Evolutionary conservation across 179 eudicot species (phyloP).

Genomic region (Monotropa hypopitys): DNA sequence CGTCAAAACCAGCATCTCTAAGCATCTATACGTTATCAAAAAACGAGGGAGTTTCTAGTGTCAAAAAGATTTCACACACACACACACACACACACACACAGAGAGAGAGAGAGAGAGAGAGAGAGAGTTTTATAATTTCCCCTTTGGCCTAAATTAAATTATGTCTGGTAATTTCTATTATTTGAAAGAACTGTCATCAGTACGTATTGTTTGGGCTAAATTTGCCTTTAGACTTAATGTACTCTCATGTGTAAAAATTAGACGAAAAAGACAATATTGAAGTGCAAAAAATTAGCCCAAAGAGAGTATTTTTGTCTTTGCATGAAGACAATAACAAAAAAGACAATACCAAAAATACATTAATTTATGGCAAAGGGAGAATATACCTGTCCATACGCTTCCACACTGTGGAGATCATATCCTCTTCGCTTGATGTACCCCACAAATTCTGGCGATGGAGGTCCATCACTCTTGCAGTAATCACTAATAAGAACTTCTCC

Average conservation of each 20-base stretch:
- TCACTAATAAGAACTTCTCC: conserved; percentile 86
- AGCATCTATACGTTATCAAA: conserved; percentile 54
- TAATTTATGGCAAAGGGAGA: background rate
- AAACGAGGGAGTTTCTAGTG: background rate
- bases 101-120: background rate
- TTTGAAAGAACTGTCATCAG: too few relatives aligned
- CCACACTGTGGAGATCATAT: conserved; percentile 85
- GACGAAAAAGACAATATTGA: too few relatives aligned
- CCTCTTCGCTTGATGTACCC: conserved; percentile 87
- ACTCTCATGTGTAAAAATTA: too few relatives aligned
- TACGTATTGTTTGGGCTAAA: too few relatives aligned
- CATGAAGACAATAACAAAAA: too few relatives aligned
- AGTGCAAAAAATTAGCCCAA: too few relatives aligned
- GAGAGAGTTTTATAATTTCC: too few relatives aligned
- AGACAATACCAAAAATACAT: too few relatives aligned
- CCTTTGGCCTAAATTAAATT: too few relatives aligned
- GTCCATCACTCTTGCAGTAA: conserved; percentile 62
- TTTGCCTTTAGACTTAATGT: too few relatives aligned
- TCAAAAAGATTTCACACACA: background rate
- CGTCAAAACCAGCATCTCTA: conserved; percentile 70
- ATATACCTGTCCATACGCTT: conserved; percentile 75
- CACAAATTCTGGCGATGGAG: conserved; percentile 63
- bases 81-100: background rate
- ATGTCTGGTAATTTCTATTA: too few relatives aligned
- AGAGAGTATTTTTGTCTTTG: too few relatives aligned